phyloP scores from a whole-genome alignment of 164 flowering plant species.

The Dillenia turbinata region DNA sequence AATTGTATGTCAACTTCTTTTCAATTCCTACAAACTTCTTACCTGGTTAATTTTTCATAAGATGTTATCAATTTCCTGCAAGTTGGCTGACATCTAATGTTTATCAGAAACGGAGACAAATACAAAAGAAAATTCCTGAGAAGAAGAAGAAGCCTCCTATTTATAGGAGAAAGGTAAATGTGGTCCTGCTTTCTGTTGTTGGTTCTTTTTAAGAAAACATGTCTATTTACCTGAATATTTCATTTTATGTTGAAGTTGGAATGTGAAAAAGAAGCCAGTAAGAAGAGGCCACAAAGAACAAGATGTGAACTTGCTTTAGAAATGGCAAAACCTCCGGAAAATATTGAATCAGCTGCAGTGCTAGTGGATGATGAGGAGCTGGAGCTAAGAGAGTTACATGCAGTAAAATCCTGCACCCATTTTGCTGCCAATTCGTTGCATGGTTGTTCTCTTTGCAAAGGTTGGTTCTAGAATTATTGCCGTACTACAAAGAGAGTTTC shows the following conservation, averaged over 20 bases:
- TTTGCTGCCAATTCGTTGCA: constrained; percentile 36
- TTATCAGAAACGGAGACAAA: constrained; percentile 37
- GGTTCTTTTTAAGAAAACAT: neutral
- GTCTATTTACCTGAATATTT: neutral
- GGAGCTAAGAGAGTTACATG: constrained; percentile 74
- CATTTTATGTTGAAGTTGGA: constrained; percentile 31
- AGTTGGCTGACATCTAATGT: constrained; percentile 10
- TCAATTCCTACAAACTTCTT: neutral
- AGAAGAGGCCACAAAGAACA: constrained; percentile 26
- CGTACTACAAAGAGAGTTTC: neutral
- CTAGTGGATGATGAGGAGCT: constrained; percentile 90
- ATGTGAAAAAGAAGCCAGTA: constrained; percentile 19
- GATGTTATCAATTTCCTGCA: neutral
- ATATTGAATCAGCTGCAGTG: constrained; percentile 21
- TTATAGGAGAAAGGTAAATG: constrained; percentile 50
- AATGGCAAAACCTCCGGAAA: constrained; percentile 27
- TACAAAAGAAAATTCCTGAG: constrained; percentile 23
- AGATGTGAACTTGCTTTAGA: constrained; percentile 68
- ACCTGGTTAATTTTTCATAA: neutral
- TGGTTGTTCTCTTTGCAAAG: constrained; percentile 90
- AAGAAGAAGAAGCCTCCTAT: constrained; percentile 45
- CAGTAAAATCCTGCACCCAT: constrained; percentile 64
- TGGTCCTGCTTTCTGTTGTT: constrained; percentile 1
- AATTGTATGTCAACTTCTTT: constrained; percentile 25
- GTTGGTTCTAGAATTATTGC: constrained; percentile 22